Conservation (phyloP, 257 asterid genomes). For the Solanum pimpinellifolium region DNA sequence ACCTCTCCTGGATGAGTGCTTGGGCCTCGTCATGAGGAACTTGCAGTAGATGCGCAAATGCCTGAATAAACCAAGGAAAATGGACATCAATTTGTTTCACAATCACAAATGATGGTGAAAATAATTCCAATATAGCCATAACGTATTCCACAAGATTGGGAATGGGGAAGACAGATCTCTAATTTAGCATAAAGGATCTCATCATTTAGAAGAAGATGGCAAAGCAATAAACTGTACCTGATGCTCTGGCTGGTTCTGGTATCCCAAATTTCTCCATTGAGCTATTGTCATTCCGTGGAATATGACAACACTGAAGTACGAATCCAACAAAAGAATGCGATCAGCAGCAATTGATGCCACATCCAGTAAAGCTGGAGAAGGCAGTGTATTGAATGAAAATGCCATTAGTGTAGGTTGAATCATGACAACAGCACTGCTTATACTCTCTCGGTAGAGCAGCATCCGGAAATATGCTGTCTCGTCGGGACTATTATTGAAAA, state of each 20-base stretch:
- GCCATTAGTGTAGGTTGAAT: slow-evolving; percentile 89
- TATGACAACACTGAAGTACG: slow-evolving; percentile 84
- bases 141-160: not conserved
- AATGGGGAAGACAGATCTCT: not conserved
- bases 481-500: slow-evolving; percentile 94
- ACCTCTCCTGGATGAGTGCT: slow-evolving; percentile 68
- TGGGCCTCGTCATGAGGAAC: slow-evolving; percentile 90
- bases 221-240: slow-evolving; percentile 25
- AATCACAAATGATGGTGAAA: not conserved
- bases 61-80: slow-evolving; percentile 23
- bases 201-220: not conserved
- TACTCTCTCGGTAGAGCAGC: slow-evolving; percentile 78
- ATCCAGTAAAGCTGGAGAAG: slow-evolving; percentile 85
- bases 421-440: slow-evolving; percentile 92
- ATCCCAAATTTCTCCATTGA: slow-evolving; percentile 98
- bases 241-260: slow-evolving; percentile 85
- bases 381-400: slow-evolving; percentile 74
- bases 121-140: not conserved
- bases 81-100: not conserved
- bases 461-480: slow-evolving; percentile 98
- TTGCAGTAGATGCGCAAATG: slow-evolving; percentile 69
- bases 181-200: not conserved
- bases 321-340: slow-evolving; percentile 84
- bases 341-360: slow-evolving; percentile 87
- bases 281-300: slow-evolving; percentile 98